phyloP scores from a whole-genome alignment of 2,329 filamentous ascomycete species.

The Orbilia brochopaga region DNA sequence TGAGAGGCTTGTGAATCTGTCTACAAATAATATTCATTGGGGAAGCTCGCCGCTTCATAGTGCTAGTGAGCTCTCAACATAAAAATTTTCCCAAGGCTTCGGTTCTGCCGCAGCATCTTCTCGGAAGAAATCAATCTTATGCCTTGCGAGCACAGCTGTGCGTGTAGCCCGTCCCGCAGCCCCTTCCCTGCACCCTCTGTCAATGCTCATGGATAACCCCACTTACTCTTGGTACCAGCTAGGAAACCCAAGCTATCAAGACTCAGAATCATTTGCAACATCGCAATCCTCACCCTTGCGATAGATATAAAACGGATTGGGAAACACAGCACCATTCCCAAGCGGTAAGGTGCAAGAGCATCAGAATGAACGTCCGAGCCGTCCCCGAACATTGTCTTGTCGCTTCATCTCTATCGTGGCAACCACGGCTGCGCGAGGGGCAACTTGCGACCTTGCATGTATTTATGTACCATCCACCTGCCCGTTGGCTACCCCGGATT shows the following conservation, averaged over 20 bases:
- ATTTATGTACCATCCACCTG: background rate
- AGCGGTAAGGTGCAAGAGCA: background rate
- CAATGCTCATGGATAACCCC: background rate
- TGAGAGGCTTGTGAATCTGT: too few species aligned
- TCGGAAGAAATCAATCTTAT: too few species aligned
- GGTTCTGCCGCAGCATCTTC: too few species aligned
- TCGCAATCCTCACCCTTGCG: background rate
- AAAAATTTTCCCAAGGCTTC: too few species aligned
- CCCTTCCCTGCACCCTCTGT: background rate
- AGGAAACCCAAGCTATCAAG: background rate
- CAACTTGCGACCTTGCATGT: background rate
- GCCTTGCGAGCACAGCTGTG: too few species aligned
- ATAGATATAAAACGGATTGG: background rate
- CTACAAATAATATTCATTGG: too few species aligned
- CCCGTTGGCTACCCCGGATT: conserved; percentile 1
- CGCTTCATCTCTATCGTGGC: background rate
- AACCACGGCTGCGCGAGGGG: background rate
- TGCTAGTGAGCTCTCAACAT: too few species aligned
- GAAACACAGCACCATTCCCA: background rate
- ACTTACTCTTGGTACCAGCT: background rate
- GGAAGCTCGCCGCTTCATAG: too few species aligned
- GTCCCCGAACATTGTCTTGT: background rate
- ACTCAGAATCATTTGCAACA: background rate
- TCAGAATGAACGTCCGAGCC: background rate
- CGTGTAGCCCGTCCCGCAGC: too few species aligned